Conservation (phyloP, 352 stramenopile genomes). For the Blastocystis sp. region DNA sequence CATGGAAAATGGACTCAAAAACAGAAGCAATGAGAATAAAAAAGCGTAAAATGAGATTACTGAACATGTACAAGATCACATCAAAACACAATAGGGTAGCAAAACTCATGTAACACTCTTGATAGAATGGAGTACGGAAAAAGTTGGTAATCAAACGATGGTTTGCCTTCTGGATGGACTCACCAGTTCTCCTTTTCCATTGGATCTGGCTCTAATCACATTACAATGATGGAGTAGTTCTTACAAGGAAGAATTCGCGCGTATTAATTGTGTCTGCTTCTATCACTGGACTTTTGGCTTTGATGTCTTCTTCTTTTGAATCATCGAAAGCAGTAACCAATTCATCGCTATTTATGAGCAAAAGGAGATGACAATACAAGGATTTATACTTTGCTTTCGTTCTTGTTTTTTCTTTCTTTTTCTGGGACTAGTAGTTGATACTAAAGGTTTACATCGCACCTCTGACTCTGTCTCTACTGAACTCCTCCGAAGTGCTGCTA, state of each 20-base stretch:
- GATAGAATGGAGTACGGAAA: constrained; percentile 9
- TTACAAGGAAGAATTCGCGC: background rate
- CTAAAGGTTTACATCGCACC: background rate
- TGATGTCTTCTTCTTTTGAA: background rate
- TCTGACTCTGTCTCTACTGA: background rate
- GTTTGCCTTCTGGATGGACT: background rate
- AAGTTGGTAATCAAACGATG: background rate
- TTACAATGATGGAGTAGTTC: background rate
- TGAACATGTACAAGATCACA: constrained; percentile 20
- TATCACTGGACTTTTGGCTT: background rate
- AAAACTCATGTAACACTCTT: background rate
- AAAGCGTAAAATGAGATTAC: background rate
- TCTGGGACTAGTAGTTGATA: background rate
- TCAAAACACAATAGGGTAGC: background rate
- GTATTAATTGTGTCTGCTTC: background rate
- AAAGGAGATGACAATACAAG: background rate
- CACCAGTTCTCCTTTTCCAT: background rate
- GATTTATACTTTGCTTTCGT: constrained; percentile 7
- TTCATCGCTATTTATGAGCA: background rate
- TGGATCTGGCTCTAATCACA: background rate
- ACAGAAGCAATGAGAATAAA: background rate
- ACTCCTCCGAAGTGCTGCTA: background rate
- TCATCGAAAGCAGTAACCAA: constrained; percentile 6
- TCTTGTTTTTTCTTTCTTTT: background rate
- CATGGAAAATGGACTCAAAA: background rate